Conservation (phyloP, 306 rosid species). For the Inga oerstediana region DNA sequence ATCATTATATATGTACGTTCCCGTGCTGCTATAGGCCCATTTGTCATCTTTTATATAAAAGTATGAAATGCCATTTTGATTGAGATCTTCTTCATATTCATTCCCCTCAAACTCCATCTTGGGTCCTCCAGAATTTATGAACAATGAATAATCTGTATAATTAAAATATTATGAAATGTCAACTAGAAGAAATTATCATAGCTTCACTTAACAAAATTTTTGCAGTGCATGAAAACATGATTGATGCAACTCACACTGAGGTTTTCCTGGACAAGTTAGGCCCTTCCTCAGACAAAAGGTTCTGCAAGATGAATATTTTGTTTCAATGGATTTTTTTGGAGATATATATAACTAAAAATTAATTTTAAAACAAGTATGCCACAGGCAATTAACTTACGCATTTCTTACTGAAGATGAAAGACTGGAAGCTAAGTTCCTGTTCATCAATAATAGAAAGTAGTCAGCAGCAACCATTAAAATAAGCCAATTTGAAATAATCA, state of each 20-base stretch:
- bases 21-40: slow-evolving; percentile 81
- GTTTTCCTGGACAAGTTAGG: slow-evolving; percentile 62
- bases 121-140: slow-evolving; percentile 46
- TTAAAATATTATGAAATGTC: slow-evolving; percentile 9
- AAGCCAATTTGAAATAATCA: too few species aligned
- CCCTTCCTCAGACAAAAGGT: slow-evolving; percentile 60
- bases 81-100: slow-evolving; percentile 52
- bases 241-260: slow-evolving; percentile 50
- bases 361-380: background rate
- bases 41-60: slow-evolving; percentile 29
- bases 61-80: slow-evolving; percentile 36
- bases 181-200: background rate
- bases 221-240: slow-evolving; percentile 21
- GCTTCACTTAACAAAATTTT: background rate
- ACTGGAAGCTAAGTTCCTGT: slow-evolving; percentile 78
- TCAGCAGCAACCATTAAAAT: background rate
- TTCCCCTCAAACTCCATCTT: slow-evolving; percentile 27
- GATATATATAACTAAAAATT: background rate
- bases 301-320: slow-evolving; percentile 40
- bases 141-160: slow-evolving; percentile 44
- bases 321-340: slow-evolving; percentile 23
- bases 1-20: slow-evolving; percentile 33
- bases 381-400: slow-evolving; percentile 44
- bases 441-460: slow-evolving; percentile 7
- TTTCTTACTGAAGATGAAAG: slow-evolving; percentile 42